phyloP scores from a whole-genome alignment of 2,329 filamentous ascomycete species.

The Neobulgaria alba region DNA sequence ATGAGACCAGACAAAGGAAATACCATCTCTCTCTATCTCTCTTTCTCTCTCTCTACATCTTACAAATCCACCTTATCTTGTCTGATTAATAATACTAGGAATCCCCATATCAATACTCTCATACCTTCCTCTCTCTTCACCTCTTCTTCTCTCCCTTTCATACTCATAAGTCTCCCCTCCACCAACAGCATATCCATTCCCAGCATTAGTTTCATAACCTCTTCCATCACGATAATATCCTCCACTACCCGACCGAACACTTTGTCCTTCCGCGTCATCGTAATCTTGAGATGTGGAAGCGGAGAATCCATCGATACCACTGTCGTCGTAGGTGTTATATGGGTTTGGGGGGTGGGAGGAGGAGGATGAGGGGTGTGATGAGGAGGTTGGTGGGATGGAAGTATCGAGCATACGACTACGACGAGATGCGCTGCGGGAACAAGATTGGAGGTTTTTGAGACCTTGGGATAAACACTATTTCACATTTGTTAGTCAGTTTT shows the following conservation, averaged over 20 bases:
- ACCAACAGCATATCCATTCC: no score
- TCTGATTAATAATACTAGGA: conserved; percentile 48
- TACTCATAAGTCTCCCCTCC: background rate
- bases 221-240: no score
- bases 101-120: conserved; percentile 55
- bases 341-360: background rate
- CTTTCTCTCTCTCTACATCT: background rate
- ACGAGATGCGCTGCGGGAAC: no score
- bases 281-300: no score
- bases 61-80: conserved; percentile 16
- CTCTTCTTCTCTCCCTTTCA: background rate
- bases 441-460: conserved; percentile 71
- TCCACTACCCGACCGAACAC: background rate
- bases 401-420: conserved; percentile 54
- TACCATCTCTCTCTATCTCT: no score
- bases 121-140: conserved; percentile 31
- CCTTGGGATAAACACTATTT: conserved; percentile 73
- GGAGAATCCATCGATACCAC: no score
- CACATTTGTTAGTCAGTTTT: no score
- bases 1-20: no score
- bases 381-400: conserved; percentile 41
- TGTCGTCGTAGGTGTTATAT: conserved; percentile 1
- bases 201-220: no score
- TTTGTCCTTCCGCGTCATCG: no score
- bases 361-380: conserved; percentile 3